Percentiles rank a stretch among this genome's conserved stretches.
These are phyloP conservation scores for Populus hybrid DNA, from an alignment of 441 rosid genomes.

Conservation along the genomic window DNA sequence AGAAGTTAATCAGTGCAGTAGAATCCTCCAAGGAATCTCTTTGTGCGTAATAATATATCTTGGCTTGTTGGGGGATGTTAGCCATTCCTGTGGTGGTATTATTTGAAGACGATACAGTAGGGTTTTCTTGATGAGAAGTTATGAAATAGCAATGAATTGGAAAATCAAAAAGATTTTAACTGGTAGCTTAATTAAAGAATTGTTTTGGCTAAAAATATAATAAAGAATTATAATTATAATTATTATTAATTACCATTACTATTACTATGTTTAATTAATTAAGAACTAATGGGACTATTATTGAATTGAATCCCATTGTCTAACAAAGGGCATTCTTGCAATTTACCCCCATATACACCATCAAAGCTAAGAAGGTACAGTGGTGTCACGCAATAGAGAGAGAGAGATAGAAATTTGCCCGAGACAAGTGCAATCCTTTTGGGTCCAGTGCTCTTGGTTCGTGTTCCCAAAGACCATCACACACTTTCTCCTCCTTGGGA, in stretches of 20 bases:
- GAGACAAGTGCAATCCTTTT: slow-evolving; percentile 43
- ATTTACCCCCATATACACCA: neutral
- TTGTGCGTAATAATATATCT: neutral
- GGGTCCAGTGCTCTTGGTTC: slow-evolving; percentile 44
- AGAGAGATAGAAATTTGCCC: neutral
- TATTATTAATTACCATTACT: neutral
- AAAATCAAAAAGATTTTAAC: too few relatives aligned
- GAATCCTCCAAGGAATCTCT: neutral
- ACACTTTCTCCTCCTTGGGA: slow-evolving; percentile 41
- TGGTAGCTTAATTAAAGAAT: too few relatives aligned
- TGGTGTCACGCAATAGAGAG: neutral
- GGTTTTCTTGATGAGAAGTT: too few relatives aligned
- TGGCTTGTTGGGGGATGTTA: too few relatives aligned
- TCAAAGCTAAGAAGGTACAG: neutral
- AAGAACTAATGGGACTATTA: neutral
- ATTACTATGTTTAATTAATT: neutral
- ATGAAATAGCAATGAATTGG: too few relatives aligned
- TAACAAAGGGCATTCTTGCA: neutral
- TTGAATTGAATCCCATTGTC: neutral
- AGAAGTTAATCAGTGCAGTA: neutral
- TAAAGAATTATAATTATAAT: too few relatives aligned
- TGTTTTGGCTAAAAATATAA: too few relatives aligned
- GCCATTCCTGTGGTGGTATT: too few relatives aligned
- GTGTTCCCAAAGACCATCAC: slow-evolving; percentile 37
- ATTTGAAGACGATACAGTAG: too few relatives aligned